Percentiles rank a stretch among this genome's conserved stretches.
phyloP scores from a whole-genome alignment of 768 basidiomycete species.

The Collybia mongolica region DNA sequence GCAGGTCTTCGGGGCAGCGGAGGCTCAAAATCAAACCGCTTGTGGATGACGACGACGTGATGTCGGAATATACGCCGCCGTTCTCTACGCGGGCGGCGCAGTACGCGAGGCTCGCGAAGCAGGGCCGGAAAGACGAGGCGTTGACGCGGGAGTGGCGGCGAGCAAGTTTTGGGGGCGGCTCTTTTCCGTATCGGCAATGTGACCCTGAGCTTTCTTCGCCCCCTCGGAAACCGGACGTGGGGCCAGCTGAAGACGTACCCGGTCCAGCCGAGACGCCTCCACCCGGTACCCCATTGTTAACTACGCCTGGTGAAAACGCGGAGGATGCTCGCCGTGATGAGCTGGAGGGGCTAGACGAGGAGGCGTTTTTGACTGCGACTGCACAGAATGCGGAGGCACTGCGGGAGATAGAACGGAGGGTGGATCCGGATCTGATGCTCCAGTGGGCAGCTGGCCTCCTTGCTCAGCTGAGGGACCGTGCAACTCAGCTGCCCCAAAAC shows the following conservation, averaged over 20 bases:
- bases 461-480: conserved; percentile 3
- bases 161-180: conserved; percentile 21
- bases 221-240: neutral
- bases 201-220: neutral
- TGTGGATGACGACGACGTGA: conserved; percentile 11
- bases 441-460: conserved; percentile 19
- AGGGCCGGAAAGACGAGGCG: conserved; percentile 34
- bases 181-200: conserved; percentile 8
- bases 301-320: no score
- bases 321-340: neutral
- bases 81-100: conserved; percentile 26
- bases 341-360: conserved; percentile 13
- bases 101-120: conserved; percentile 28
- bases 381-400: conserved; percentile 18
- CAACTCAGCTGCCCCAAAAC: neutral
- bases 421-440: conserved; percentile 21
- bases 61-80: conserved; percentile 27
- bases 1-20: conserved; percentile 1
- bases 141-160: conserved; percentile 30
- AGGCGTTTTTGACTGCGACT: conserved; percentile 18
- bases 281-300: no score
- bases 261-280: neutral
- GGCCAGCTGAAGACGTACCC: no score
- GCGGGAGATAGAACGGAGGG: conserved; percentile 24
- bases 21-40: conserved; percentile 19